phyloP scores from a whole-genome alignment of 352 stramenopile species.

The Phytophthora palmivora region DNA sequence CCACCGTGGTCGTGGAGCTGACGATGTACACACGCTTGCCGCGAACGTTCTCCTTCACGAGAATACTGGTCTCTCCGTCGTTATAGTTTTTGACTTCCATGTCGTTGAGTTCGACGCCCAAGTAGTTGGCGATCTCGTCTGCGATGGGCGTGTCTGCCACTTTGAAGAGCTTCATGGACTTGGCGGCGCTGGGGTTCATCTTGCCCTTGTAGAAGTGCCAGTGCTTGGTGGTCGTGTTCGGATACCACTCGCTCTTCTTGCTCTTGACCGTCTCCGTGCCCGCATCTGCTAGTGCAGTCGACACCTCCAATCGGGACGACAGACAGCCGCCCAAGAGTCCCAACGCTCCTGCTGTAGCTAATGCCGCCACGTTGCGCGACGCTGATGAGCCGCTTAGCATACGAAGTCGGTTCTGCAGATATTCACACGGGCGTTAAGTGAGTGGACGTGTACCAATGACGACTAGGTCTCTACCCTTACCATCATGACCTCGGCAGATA shows the following conservation, averaged over 20 bases:
- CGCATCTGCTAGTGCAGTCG: constrained; percentile 13
- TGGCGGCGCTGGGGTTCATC: constrained; percentile 80
- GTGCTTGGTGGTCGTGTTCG: constrained; percentile 87
- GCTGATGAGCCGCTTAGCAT: constrained; percentile 21
- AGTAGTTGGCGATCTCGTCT: constrained; percentile 84
- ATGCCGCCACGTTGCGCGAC: constrained; percentile 29
- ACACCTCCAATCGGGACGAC: constrained; percentile 19
- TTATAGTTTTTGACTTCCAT: constrained; percentile 88
- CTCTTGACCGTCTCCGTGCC: constrained; percentile 7
- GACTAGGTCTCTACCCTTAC: constrained; percentile 4
- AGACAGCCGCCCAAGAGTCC: constrained; percentile 44
- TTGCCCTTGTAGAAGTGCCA: constrained; percentile 92
- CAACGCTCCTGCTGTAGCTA: constrained; percentile 45
- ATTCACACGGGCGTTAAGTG: neutral
- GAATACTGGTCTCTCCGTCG: constrained; percentile 83
- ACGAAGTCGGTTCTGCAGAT: constrained; percentile 43
- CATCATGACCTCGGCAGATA: constrained; percentile 18
- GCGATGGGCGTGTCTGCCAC: constrained; percentile 87
- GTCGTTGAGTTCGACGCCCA: constrained; percentile 81
- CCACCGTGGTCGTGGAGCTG: constrained; percentile 85
- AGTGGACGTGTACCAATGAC: neutral
- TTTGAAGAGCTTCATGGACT: constrained; percentile 92
- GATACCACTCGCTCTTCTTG: constrained; percentile 61
- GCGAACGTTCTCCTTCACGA: constrained; percentile 80
- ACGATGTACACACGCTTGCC: constrained; percentile 89